Evolutionary conservation across 352 stramenopile species (phyloP).

Genomic region (Halophytophthora batemanensis): DNA sequence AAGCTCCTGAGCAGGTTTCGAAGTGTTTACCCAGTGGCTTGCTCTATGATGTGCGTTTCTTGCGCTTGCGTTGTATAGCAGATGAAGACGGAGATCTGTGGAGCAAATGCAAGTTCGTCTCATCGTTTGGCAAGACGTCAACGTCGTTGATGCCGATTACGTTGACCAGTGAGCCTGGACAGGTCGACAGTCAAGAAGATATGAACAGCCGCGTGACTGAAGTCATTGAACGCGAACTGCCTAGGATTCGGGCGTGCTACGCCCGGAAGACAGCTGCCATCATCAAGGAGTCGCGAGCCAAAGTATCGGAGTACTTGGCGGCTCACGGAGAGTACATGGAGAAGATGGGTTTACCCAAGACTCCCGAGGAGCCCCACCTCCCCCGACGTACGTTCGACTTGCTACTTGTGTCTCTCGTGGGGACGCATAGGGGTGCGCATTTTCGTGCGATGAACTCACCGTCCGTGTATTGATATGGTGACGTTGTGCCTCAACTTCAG

Average conservation of each 20-base stretch:
- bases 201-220: constrained; percentile 43
- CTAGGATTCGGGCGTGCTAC: constrained; percentile 49
- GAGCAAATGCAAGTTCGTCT: constrained; percentile 43
- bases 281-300: constrained; percentile 36
- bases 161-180: constrained; percentile 10
- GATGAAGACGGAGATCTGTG: constrained; percentile 42
- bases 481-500: constrained; percentile 3
- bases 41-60: constrained; percentile 1
- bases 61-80: constrained; percentile 16
- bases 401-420: too few species aligned
- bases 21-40: constrained; percentile 1
- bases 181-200: constrained; percentile 31
- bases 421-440: too few species aligned
- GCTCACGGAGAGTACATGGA: constrained; percentile 15
- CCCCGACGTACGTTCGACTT: neutral
- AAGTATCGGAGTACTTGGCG: constrained; percentile 25
- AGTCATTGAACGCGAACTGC: constrained; percentile 41
- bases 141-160: constrained; percentile 27
- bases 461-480: constrained; percentile 1
- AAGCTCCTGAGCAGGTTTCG: neutral
- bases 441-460: neutral
- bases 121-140: constrained; percentile 37
- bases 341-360: neutral
- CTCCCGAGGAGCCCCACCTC: too few species aligned
- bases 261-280: constrained; percentile 45